Percentiles rank a stretch among this genome's conserved stretches.
phyloP scores from a whole-genome alignment of 768 basidiomycete genomes.

The Boletus vermiculosoides region DNA sequence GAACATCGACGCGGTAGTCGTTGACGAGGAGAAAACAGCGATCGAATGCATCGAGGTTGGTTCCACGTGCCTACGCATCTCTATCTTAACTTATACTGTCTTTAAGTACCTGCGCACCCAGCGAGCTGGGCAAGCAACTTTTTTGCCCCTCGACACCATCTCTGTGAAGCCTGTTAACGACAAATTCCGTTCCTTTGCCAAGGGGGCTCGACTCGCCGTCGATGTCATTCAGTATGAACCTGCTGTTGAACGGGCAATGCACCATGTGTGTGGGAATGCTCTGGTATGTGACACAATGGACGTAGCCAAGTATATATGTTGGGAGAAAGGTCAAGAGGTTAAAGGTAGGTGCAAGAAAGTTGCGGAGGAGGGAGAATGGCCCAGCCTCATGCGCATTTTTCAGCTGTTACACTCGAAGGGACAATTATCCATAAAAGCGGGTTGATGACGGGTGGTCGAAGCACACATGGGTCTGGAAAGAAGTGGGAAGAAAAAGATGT shows the following conservation, averaged over 20 bases:
- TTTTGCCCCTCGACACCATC: conserved; percentile 97
- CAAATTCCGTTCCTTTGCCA: conserved; percentile 89
- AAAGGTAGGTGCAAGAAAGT: conserved; percentile 78
- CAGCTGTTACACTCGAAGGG: conserved; percentile 95
- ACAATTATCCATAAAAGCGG: conserved; percentile 98
- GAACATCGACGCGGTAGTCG: conserved; percentile 93
- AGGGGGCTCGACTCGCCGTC: conserved; percentile 81
- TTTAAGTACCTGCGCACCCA: conserved; percentile 89
- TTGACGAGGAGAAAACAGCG: conserved; percentile 95
- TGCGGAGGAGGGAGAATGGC: not conserved
- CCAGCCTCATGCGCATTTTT: not conserved
- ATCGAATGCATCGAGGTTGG: conserved; percentile 95
- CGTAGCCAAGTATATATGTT: conserved; percentile 85
- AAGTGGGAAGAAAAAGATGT: conserved; percentile 97
- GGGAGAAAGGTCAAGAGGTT: conserved; percentile 93
- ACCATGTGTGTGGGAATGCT: conserved; percentile 93
- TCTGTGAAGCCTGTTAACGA: conserved; percentile 93
- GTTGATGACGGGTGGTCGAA: conserved; percentile 92
- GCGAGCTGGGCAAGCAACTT: conserved; percentile 93
- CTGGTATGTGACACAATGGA: conserved; percentile 96
- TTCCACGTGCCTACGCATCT: not conserved
- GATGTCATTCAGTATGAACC: conserved; percentile 84
- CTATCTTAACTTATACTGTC: not conserved
- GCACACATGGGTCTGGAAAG: conserved; percentile 69
- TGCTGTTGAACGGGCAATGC: conserved; percentile 89